These are phyloP conservation scores for Trichoderma sp. DNA, from an alignment of 2,329 filamentous ascomycete genomes.

Conservation along the genomic window DNA sequence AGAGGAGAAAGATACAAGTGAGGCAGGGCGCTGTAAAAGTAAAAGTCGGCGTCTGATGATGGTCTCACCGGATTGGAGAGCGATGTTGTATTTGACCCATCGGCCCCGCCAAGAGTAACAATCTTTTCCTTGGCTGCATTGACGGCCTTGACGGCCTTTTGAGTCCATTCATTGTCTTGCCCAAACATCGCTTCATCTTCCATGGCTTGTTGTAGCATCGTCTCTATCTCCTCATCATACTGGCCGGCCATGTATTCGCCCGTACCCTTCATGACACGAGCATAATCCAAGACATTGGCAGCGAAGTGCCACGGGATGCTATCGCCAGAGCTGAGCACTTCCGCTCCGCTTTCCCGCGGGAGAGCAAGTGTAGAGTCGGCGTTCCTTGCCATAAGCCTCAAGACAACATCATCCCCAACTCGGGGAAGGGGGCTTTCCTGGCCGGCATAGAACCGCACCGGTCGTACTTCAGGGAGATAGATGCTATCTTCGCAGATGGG, in stretches of 20 bases:
- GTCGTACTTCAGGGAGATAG: conserved; percentile 87
- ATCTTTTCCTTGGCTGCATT: conserved; percentile 76
- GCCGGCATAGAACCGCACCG: conserved; percentile 87
- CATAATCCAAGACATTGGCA: conserved; percentile 92
- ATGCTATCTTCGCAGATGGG: conserved; percentile 93
- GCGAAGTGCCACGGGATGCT: conserved; percentile 95
- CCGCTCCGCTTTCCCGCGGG: conserved; percentile 76
- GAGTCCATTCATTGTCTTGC: conserved; percentile 90
- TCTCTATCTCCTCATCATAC: conserved; percentile 76
- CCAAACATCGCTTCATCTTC: conserved; percentile 92
- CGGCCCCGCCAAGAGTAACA: conserved; percentile 46
- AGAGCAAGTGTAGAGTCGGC: conserved; percentile 83
- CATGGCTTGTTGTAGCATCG: conserved; percentile 74
- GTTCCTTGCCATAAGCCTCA: conserved; percentile 81
- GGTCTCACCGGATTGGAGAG: conserved; percentile 33
- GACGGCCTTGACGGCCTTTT: conserved; percentile 78
- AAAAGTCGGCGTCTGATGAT: conserved; percentile 61
- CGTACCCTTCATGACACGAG: conserved; percentile 92
- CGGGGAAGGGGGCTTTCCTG: conserved; percentile 81
- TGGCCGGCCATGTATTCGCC: conserved; percentile 84
- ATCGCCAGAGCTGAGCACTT: conserved; percentile 68
- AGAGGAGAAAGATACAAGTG: conserved; percentile 90
- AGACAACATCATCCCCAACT: conserved; percentile 85
- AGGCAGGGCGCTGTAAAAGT: conserved; percentile 84
- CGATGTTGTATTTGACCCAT: conserved; percentile 33